A percentile compares a stretch with the other conserved stretches of the same genome.
These are phyloP conservation scores for Solanum appendiculatum DNA, from an alignment of 257 asterid genomes.

Conservation along the genomic window DNA sequence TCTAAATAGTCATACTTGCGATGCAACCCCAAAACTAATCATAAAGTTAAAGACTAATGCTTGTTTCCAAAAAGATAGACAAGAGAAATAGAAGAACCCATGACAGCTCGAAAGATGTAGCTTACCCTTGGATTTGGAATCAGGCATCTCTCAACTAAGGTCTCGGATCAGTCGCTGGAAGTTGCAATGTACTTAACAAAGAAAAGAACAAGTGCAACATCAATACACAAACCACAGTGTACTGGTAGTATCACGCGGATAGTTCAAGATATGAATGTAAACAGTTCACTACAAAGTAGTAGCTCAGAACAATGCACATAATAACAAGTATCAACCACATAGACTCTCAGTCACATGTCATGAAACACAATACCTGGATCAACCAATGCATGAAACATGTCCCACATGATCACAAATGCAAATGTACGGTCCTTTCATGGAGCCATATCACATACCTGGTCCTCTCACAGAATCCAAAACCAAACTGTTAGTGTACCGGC, in stretches of 20 bases:
- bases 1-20: too few relatives aligned
- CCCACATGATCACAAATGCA: not conserved
- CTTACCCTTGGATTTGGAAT: not conserved
- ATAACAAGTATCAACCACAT: not conserved
- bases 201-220: not conserved
- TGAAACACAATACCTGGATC: not conserved
- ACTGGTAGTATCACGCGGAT: not conserved
- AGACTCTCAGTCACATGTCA: not conserved
- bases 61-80: not conserved
- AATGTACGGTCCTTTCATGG: not conserved
- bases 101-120: not conserved
- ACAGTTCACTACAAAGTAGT: not conserved
- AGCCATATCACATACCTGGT: not conserved
- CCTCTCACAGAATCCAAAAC: not conserved
- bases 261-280: not conserved
- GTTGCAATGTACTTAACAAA: not conserved
- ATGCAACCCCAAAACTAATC: too few relatives aligned
- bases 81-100: not conserved
- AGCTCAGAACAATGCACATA: not conserved
- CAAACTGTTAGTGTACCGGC: not conserved
- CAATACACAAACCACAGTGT: not conserved
- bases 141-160: not conserved
- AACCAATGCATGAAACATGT: not conserved
- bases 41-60: too few relatives aligned
- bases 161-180: too few relatives aligned